Percentiles rank a stretch among this genome's conserved stretches.
Evolutionary conservation across 2,329 filamentous ascomycete genomes (phyloP).

Genomic region (Aspergillus melleus): DNA sequence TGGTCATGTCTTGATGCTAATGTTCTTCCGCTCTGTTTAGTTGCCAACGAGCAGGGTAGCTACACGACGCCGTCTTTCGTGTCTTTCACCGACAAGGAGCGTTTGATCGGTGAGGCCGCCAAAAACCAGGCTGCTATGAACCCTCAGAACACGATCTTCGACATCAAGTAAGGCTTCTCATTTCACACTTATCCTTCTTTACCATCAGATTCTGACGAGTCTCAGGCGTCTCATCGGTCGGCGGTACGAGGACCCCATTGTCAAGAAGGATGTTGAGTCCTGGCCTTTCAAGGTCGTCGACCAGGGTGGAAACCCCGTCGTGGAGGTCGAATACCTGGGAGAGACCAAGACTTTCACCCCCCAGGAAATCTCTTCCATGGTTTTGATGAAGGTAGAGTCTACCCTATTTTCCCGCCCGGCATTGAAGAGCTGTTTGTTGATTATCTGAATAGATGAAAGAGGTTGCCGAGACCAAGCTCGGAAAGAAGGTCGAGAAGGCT

Average conservation of each 20-base stretch:
- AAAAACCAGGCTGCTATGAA: slow-evolving; percentile 99
- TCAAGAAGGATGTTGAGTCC: slow-evolving; percentile 98
- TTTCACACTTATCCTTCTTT: neutral
- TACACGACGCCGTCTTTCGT: slow-evolving; percentile 99
- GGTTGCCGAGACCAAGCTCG: slow-evolving; percentile 96
- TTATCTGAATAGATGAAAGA: slow-evolving; percentile 82
- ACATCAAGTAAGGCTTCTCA: slow-evolving; percentile 77
- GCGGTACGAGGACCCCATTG: slow-evolving; percentile 89
- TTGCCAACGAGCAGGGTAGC: slow-evolving; percentile 99
- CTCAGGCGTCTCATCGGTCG: slow-evolving; percentile 93
- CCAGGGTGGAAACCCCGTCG: slow-evolving; percentile 81
- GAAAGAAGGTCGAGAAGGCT: slow-evolving; percentile 98
- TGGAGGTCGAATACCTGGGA: slow-evolving; percentile 92
- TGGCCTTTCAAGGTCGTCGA: slow-evolving; percentile 99
- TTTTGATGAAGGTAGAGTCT: slow-evolving; percentile 83
- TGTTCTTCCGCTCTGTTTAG: slow-evolving; percentile 37
- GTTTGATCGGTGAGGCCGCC: slow-evolving; percentile 97
- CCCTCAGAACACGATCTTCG: slow-evolving; percentile 96
- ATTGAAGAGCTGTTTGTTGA: slow-evolving; percentile 22
- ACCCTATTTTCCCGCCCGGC: neutral
- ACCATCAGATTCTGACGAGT: slow-evolving; percentile 10
- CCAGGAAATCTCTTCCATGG: slow-evolving; percentile 99
- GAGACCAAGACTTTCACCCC: slow-evolving; percentile 96
- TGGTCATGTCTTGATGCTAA: neutral
- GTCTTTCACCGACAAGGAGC: slow-evolving; percentile 97